Evolutionary conservation across 768 basidiomycete species (phyloP).

Genomic region (Paxillus involutus): DNA sequence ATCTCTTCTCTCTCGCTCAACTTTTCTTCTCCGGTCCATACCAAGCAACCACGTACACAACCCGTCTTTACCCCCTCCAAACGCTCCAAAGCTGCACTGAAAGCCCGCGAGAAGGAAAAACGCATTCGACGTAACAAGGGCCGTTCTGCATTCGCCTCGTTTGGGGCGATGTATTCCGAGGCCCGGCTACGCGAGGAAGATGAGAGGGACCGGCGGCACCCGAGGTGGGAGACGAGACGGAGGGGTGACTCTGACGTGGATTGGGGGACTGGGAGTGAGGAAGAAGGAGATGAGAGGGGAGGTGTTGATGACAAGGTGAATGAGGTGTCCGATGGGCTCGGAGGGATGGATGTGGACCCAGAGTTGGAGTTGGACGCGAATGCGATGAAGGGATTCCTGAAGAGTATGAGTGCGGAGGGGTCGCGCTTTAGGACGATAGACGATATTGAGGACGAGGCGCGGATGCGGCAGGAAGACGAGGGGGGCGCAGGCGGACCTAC

Average conservation of each 20-base stretch:
- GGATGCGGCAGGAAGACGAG: slow-evolving; percentile 50
- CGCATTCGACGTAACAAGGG: slow-evolving; percentile 14
- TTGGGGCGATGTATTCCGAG: slow-evolving; percentile 58
- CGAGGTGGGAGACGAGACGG: slow-evolving; percentile 50
- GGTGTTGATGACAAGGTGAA: slow-evolving; percentile 28
- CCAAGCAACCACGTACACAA: slow-evolving; percentile 26
- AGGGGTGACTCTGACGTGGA: slow-evolving; percentile 68
- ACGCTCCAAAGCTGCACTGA: slow-evolving; percentile 23
- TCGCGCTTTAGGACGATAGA: slow-evolving; percentile 58
- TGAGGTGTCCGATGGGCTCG: slow-evolving; percentile 28
- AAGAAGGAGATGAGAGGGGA: slow-evolving; percentile 20
- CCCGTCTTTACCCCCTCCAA: slow-evolving; percentile 29
- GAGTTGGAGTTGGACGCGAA: slow-evolving; percentile 47
- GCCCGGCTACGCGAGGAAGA: slow-evolving; percentile 41
- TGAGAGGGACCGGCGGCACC: slow-evolving; percentile 31
- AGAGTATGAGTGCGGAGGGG: slow-evolving; percentile 49
- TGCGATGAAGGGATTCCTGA: slow-evolving; percentile 55
- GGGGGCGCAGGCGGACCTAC: slow-evolving; percentile 28
- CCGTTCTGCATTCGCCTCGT: slow-evolving; percentile 41
- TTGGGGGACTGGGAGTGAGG: slow-evolving; percentile 53
- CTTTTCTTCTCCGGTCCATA: slow-evolving; percentile 2
- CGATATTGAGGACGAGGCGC: slow-evolving; percentile 58
- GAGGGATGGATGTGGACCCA: slow-evolving; percentile 66
- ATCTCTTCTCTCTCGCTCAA: slow-evolving; percentile 29
- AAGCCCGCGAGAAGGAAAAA: slow-evolving; percentile 21